Percentiles rank a stretch among this genome's conserved stretches.
phyloP scores from a whole-genome alignment of 2,329 filamentous ascomycete genomes.

The Fusarium camptoceras region DNA sequence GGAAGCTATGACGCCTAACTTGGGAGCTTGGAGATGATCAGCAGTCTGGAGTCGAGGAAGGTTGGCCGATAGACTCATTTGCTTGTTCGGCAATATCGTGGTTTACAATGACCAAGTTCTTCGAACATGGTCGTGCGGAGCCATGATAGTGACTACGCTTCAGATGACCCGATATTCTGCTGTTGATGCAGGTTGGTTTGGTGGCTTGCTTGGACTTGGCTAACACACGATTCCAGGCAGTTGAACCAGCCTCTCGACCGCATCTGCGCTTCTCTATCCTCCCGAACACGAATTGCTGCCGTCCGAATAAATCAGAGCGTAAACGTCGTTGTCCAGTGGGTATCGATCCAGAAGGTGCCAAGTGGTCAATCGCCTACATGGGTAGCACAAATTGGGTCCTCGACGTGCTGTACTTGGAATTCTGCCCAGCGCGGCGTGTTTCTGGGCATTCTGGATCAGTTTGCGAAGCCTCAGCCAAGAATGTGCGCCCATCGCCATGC shows the following conservation, averaged over 20 bases:
- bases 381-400: background rate
- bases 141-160: background rate
- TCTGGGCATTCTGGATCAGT: background rate
- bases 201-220: constrained; percentile 2
- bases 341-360: background rate
- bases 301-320: background rate
- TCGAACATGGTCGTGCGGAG: no score
- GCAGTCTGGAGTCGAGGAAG: background rate
- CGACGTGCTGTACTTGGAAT: background rate
- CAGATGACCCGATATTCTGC: background rate
- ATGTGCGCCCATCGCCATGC: background rate
- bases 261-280: background rate
- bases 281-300: background rate
- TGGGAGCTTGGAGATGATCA: background rate
- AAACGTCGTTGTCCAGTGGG: background rate
- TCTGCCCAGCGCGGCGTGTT: background rate
- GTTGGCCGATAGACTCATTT: background rate
- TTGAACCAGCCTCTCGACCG: constrained; percentile 5
- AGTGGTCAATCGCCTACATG: background rate
- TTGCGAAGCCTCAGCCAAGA: background rate
- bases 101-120: background rate
- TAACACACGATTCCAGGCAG: constrained; percentile 14
- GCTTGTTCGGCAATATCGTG: background rate
- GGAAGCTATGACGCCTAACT: constrained; percentile 9
- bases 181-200: background rate